These are phyloP conservation scores for Lactuca sativa DNA, from an alignment of 129 eudicot genomes.

Conservation along the genomic window DNA sequence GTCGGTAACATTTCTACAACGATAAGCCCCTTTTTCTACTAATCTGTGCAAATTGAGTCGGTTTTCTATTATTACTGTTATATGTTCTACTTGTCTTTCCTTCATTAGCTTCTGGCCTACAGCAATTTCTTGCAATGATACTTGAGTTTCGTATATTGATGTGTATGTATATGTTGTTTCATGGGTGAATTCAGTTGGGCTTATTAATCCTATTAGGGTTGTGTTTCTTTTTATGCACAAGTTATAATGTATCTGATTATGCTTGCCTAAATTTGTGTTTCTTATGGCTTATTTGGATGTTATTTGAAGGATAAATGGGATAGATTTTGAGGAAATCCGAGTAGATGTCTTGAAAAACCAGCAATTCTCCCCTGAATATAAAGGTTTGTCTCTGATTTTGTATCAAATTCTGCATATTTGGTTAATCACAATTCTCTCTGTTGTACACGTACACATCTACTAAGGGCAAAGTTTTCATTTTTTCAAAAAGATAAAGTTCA, in stretches of 20 bases:
- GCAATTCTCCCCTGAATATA: slow-evolving; percentile 57
- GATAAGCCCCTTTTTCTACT: background rate
- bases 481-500: too few relatives aligned
- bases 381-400: slow-evolving; percentile 41
- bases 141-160: background rate
- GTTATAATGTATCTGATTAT: too few relatives aligned
- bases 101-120: background rate
- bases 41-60: slow-evolving; percentile 12
- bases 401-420: slow-evolving; percentile 9
- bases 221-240: too few relatives aligned
- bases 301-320: slow-evolving; percentile 52
- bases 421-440: too few relatives aligned
- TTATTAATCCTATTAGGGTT: slow-evolving; percentile 5
- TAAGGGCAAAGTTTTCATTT: too few relatives aligned
- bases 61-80: background rate
- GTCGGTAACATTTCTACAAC: background rate
- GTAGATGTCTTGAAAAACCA: slow-evolving; percentile 44
- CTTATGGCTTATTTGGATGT: too few relatives aligned
- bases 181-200: background rate
- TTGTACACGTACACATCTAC: too few relatives aligned
- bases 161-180: slow-evolving; percentile 3
- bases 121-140: background rate
- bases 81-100: background rate
- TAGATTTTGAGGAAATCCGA: slow-evolving; percentile 61
- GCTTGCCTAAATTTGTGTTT: too few relatives aligned